Evolutionary conservation across 495 filamentous ascomycete species (phyloP), one percentile per base, ranked within the genome.

Genomic region (Apodospora peruviana): DNA sequence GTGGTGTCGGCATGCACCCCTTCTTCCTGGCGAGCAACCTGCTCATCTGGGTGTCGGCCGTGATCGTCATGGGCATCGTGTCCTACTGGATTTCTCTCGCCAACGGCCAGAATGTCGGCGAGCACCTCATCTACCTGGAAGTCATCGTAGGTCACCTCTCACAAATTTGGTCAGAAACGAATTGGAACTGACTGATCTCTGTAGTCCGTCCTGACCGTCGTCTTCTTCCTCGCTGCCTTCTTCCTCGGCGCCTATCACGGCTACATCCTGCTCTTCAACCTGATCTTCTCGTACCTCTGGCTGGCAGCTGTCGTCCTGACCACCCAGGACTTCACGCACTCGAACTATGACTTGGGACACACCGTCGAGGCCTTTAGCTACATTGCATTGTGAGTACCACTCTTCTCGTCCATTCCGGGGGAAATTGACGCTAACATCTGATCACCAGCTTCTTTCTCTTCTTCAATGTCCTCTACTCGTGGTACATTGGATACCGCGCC

Each of bases 231-330:
- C 3, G 64, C 72, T 5, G 73, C 78, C 4, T 80, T 83, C 60
- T 51, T 81, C 45, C 74, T 81, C 20, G 72, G 73, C 20, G 70
- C 74, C 46, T 62, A 72, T 47, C 70, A 74, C 2, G 68, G 66
- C 4, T 72, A 70, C 23, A 62, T 77, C 32, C 61, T 81, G 20
- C 47, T 71, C 0, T 79, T 83, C 60, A 79, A 82, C 57, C 55
- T 82, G 22, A 64, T 83, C 53, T 83, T 84, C 65, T 82, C 79
- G 2, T 82, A 84, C 53, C 76, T 84, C 24, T 84, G 81, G 81
- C 68, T 84, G 47, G 82, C 79, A 11, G 67, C 74, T 12, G 80
- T 84, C 50, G 76, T 79, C 47, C 83, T 83, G 51, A 60, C 78
- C 7, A 76, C 80, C 27, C 66, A 76, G 58, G 73, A 77, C 59